Conservation (phyloP, 139 green algal species). For the Trebouxia sp. region DNA sequence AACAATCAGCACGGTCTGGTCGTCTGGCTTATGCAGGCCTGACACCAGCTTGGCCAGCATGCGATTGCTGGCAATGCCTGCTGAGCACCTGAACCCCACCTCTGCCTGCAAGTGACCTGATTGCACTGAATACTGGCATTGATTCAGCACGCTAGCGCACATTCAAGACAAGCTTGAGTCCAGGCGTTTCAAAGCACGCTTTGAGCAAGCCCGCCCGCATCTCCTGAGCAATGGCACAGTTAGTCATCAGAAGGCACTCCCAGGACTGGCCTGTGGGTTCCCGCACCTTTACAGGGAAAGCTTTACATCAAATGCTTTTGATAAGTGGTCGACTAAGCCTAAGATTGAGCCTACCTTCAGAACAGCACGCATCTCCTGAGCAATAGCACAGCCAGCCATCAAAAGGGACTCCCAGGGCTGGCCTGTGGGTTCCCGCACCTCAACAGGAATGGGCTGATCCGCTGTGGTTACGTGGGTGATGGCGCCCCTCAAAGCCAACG, state of each 20-base stretch:
- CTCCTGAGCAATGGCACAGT: constrained; percentile 62
- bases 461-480: not conserved
- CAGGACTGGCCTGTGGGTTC: too few relatives aligned
- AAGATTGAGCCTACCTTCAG: too few relatives aligned
- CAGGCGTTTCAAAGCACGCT: too few relatives aligned
- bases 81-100: constrained; percentile 61
- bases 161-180: too few relatives aligned
- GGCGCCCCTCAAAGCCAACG: not conserved
- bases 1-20: constrained; percentile 83
- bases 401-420: constrained; percentile 51
- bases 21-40: constrained; percentile 85
- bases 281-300: too few relatives aligned
- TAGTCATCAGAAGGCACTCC: constrained; percentile 50
- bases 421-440: not conserved
- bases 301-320: too few relatives aligned
- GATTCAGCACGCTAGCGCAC: not conserved
- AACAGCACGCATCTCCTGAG: constrained; percentile 57
- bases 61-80: constrained; percentile 71
- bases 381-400: constrained; percentile 57
- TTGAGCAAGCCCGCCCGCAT: constrained; percentile 44
- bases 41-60: constrained; percentile 81
- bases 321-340: too few relatives aligned
- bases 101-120: constrained; percentile 39
- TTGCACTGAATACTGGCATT: not conserved
- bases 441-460: not conserved